Evolutionary conservation across 805 yeast species (phyloP).

Genomic region (Starmerella vaccinii): DNA sequence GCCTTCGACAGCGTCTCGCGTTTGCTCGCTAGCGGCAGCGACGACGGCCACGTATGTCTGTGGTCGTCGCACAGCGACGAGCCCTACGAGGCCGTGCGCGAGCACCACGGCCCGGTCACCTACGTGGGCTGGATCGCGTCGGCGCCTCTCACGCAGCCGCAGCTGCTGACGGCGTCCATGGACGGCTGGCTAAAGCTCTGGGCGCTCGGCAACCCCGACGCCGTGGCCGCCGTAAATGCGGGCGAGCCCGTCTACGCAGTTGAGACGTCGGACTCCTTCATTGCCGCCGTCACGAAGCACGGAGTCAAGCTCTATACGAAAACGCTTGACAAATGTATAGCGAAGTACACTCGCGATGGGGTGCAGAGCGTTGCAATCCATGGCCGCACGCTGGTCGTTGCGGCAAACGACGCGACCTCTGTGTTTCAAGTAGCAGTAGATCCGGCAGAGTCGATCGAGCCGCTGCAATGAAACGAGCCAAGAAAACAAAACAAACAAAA

Average conservation of each 20-base stretch:
- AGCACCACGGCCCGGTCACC: constrained; percentile 25
- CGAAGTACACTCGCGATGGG: not conserved
- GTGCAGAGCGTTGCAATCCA: constrained; percentile 5
- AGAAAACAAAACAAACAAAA: too few relatives aligned
- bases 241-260: constrained; percentile 8
- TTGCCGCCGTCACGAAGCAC: constrained; percentile 7
- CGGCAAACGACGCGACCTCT: not conserved
- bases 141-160: constrained; percentile 4
- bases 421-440: not conserved
- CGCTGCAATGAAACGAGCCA: not conserved
- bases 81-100: constrained; percentile 22
- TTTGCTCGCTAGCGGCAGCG: constrained; percentile 63
- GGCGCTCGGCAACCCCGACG: constrained; percentile 7
- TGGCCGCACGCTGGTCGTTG: constrained; percentile 5
- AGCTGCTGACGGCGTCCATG: constrained; percentile 16
- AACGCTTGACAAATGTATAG: not conserved
- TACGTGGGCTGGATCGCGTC: constrained; percentile 16
- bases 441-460: too few relatives aligned
- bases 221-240: constrained; percentile 1
- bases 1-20: constrained; percentile 43
- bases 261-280: not conserved
- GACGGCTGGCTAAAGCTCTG: constrained; percentile 12
- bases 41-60: constrained; percentile 59
- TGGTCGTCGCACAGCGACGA: constrained; percentile 56
- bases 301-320: constrained; percentile 3